phyloP scores from a whole-genome alignment of 495 filamentous ascomycete genomes.

The Filosporella fistucella region DNA sequence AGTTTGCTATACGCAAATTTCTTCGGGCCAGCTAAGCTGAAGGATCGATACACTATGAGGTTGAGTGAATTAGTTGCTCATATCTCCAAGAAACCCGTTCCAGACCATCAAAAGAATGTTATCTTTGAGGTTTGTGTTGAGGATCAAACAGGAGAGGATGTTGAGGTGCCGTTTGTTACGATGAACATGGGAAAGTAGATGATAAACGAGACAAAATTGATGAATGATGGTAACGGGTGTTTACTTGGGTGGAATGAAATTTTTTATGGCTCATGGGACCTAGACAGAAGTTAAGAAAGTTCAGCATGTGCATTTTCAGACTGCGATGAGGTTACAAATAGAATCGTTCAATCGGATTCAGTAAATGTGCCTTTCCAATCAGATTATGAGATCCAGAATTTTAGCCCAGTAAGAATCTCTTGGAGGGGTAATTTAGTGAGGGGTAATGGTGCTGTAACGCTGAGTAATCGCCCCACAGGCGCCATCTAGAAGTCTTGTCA shows the following conservation, averaged over 20 bases:
- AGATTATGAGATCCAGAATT: too few relatives aligned
- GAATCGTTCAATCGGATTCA: too few relatives aligned
- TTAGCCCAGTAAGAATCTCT: too few relatives aligned
- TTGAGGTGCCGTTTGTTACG: slow-evolving; percentile 97
- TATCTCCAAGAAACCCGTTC: slow-evolving; percentile 88
- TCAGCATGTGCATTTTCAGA: neutral
- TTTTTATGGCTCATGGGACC: slow-evolving; percentile 6
- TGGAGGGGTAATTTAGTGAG: too few relatives aligned
- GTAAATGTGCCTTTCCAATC: too few relatives aligned
- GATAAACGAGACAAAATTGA: neutral
- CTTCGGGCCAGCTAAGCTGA: slow-evolving; percentile 82
- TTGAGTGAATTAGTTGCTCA: slow-evolving; percentile 84
- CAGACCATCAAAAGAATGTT: slow-evolving; percentile 86
- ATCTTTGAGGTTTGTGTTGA: slow-evolving; percentile 96
- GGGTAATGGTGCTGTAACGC: too few relatives aligned
- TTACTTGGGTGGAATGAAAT: neutral
- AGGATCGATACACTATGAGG: slow-evolving; percentile 57
- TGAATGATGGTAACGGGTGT: slow-evolving; percentile 9
- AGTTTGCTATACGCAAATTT: slow-evolving; percentile 95
- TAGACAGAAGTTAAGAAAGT: slow-evolving; percentile 14
- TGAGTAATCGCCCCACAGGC: slow-evolving; percentile 11
- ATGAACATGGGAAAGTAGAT: slow-evolving; percentile 44
- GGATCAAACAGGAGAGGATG: slow-evolving; percentile 86
- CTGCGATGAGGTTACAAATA: neutral
- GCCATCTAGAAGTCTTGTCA: neutral